Conservation (phyloP, 2,329 filamentous ascomycete genomes). For the Raffaelea arxii region DNA sequence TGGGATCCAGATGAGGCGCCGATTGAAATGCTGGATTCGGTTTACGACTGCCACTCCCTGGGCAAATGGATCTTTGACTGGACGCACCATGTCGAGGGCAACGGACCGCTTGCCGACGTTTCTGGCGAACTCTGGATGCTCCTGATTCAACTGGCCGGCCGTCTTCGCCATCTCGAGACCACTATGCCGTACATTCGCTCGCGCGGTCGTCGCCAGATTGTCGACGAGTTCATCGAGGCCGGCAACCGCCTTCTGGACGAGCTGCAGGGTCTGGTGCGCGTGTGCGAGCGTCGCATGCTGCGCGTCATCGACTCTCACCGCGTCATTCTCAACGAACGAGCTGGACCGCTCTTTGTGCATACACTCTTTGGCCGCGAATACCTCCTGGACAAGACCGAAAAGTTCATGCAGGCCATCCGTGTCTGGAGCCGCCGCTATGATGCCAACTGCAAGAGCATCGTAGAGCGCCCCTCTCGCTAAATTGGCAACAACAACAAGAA, state of each 20-base stretch:
- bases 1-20: constrained; percentile 94
- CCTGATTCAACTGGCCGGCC: constrained; percentile 85
- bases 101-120: constrained; percentile 79
- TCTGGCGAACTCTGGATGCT: constrained; percentile 93
- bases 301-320: constrained; percentile 70
- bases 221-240: constrained; percentile 83
- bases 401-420: constrained; percentile 80
- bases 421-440: constrained; percentile 92
- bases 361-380: constrained; percentile 89
- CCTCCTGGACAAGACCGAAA: constrained; percentile 82
- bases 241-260: constrained; percentile 80
- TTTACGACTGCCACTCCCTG: constrained; percentile 94
- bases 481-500: not conserved
- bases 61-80: constrained; percentile 99
- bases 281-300: constrained; percentile 92
- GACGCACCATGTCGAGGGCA: constrained; percentile 85
- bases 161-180: constrained; percentile 85
- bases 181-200: constrained; percentile 61
- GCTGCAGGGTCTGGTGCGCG: constrained; percentile 77
- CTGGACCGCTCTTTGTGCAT: constrained; percentile 90
- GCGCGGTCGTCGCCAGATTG: constrained; percentile 64
- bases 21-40: constrained; percentile 86
- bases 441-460: constrained; percentile 87
- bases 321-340: constrained; percentile 76
- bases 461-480: constrained; percentile 51